phyloP scores from a whole-genome alignment of 495 filamentous ascomycete species.

The Physcia stellaris region DNA sequence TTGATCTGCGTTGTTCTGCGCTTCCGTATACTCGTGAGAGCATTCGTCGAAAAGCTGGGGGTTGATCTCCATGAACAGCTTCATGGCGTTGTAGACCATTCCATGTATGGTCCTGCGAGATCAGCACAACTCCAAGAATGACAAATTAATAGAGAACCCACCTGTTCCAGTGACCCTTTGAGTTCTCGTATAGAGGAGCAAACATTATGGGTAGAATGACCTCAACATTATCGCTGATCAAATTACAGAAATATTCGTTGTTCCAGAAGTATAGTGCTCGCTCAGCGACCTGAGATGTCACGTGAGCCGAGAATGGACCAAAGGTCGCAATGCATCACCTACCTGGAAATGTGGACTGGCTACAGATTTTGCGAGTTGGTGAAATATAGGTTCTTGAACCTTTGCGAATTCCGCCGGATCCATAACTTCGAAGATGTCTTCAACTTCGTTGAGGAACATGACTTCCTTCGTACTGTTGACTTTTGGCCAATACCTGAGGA shows the following conservation, averaged over 20 bases:
- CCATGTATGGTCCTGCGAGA: constrained; percentile 81
- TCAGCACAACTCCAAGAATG: constrained; percentile 4
- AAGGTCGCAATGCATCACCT: constrained; percentile 6
- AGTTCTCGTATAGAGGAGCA: constrained; percentile 95
- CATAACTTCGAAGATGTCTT: constrained; percentile 99
- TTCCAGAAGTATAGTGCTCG: constrained; percentile 99
- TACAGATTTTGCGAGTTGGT: constrained; percentile 93
- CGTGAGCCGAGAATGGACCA: constrained; percentile 3
- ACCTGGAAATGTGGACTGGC: constrained; percentile 98
- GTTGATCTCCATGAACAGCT: constrained; percentile 99
- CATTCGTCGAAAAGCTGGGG: constrained; percentile 97
- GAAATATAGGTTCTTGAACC: constrained; percentile 93
- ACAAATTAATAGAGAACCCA: constrained; percentile 30
- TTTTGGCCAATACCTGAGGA: constrained; percentile 97
- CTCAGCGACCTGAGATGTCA: constrained; percentile 62
- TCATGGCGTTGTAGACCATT: constrained; percentile 99
- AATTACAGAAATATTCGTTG: constrained; percentile 99
- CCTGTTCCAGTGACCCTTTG: constrained; percentile 99
- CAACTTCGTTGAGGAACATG: constrained; percentile 98
- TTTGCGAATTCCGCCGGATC: constrained; percentile 97
- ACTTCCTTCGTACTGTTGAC: constrained; percentile 99
- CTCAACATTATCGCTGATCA: constrained; percentile 97
- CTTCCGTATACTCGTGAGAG: constrained; percentile 94
- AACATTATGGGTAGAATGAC: constrained; percentile 99
- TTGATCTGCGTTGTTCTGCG: constrained; percentile 75